Percentiles rank a stretch among this genome's conserved stretches.
phyloP scores from a whole-genome alignment of 345 rosid species.

The Moringa oleifera region DNA sequence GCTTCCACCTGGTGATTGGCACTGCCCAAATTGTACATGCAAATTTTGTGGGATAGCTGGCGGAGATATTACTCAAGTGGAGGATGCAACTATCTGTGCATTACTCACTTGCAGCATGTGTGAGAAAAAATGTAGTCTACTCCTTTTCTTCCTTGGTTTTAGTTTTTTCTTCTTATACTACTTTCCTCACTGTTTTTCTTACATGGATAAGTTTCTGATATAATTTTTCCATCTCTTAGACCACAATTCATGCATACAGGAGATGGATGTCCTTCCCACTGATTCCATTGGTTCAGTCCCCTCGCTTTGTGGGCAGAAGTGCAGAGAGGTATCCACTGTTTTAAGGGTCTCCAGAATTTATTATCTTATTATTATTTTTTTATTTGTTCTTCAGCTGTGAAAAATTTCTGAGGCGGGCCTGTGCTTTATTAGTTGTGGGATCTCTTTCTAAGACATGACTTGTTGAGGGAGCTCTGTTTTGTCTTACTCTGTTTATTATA shows the following conservation, averaged over 20 bases:
- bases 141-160: conserved; percentile 13
- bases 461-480: no score
- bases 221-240: conserved; percentile 34
- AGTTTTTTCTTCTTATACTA: conserved; percentile 2
- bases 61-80: conserved; percentile 28
- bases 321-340: conserved; percentile 60
- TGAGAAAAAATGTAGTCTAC: conserved; percentile 71
- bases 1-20: conserved; percentile 90
- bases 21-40: conserved; percentile 90
- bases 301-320: conserved; percentile 69
- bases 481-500: no score
- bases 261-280: conserved; percentile 32
- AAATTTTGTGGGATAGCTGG: conserved; percentile 69
- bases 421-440: not conserved
- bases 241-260: conserved; percentile 63
- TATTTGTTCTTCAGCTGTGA: no score
- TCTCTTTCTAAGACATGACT: not conserved
- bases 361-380: no score
- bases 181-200: conserved; percentile 11
- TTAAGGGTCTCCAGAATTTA: not conserved
- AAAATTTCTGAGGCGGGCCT: conserved; percentile 4
- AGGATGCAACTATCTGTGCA: conserved; percentile 19
- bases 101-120: conserved; percentile 56
- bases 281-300: conserved; percentile 30
- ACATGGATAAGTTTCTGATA: conserved; percentile 13